Percentiles rank a stretch among this genome's conserved stretches.
Conservation (phyloP, 1,284 basidiomycete species). For the Cerioporus squamosus region DNA sequence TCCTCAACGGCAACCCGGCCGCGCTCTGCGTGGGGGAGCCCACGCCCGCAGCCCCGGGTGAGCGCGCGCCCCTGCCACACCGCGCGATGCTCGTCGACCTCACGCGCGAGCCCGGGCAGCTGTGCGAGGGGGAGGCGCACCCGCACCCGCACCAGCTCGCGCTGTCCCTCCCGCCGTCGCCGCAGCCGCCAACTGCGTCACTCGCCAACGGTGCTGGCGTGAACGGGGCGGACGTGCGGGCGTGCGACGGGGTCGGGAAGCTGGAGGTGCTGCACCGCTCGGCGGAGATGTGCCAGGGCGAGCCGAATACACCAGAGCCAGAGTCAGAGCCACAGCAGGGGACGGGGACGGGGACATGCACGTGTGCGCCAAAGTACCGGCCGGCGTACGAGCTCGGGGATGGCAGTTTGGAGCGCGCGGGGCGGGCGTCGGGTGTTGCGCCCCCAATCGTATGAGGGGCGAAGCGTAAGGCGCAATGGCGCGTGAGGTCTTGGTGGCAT, state of each 20-base stretch:
- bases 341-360: not conserved
- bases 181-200: not conserved
- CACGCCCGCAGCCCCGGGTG: constrained; percentile 3
- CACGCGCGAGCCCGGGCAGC: constrained; percentile 1
- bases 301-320: not conserved
- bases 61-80: constrained; percentile 21
- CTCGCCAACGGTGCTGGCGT: no score
- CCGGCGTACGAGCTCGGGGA: constrained; percentile 86
- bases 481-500: no score
- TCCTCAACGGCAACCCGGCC: constrained; percentile 16
- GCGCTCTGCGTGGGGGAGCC: constrained; percentile 21
- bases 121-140: constrained; percentile 22
- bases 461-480: no score
- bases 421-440: not conserved
- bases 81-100: constrained; percentile 18
- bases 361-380: constrained; percentile 47
- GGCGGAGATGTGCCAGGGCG: constrained; percentile 2
- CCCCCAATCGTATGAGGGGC: no score
- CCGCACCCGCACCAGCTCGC: no score
- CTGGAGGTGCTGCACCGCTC: constrained; percentile 5
- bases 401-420: constrained; percentile 73
- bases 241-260: not conserved
- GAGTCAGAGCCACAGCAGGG: no score
- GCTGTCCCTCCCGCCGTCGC: not conserved
- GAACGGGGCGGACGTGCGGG: not conserved